Percentiles rank a stretch among this genome's conserved stretches.
These are phyloP conservation scores for Karstenula rhodostoma DNA, from an alignment of 2,329 filamentous ascomycete species.

Conservation along the genomic window DNA sequence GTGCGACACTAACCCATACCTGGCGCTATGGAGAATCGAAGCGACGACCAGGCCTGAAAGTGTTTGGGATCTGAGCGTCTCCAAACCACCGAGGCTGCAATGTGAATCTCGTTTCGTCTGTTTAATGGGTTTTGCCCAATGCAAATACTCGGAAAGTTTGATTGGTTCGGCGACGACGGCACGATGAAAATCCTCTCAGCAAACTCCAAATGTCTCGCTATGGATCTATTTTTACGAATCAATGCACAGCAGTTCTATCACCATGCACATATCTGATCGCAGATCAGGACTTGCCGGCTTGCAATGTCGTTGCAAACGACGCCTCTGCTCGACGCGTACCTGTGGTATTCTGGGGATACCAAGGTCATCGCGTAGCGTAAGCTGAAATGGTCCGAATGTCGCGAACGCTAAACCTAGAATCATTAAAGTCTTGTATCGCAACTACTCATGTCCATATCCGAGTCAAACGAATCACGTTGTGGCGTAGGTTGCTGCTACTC, in stretches of 20 bases:
- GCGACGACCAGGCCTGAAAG: constrained; percentile 27
- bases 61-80: constrained; percentile 13
- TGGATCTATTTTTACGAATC: background rate
- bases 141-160: constrained; percentile 20
- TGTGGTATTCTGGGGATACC: background rate
- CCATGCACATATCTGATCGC: background rate
- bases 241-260: background rate
- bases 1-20: constrained; percentile 38
- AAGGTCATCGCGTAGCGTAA: background rate
- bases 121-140: constrained; percentile 24
- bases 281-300: background rate
- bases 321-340: background rate
- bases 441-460: constrained; percentile 11
- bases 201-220: background rate
- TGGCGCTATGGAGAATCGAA: constrained; percentile 26
- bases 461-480: background rate
- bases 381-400: background rate
- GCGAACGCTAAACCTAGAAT: background rate
- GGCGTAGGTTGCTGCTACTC: constrained; percentile 9
- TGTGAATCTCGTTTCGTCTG: constrained; percentile 9
- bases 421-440: background rate
- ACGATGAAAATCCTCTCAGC: background rate
- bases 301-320: background rate
- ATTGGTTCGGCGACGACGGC: constrained; percentile 7
- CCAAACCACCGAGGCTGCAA: constrained; percentile 7